phyloP scores from a whole-genome alignment of 495 filamentous ascomycete species.

The Choiromyces venosus region DNA sequence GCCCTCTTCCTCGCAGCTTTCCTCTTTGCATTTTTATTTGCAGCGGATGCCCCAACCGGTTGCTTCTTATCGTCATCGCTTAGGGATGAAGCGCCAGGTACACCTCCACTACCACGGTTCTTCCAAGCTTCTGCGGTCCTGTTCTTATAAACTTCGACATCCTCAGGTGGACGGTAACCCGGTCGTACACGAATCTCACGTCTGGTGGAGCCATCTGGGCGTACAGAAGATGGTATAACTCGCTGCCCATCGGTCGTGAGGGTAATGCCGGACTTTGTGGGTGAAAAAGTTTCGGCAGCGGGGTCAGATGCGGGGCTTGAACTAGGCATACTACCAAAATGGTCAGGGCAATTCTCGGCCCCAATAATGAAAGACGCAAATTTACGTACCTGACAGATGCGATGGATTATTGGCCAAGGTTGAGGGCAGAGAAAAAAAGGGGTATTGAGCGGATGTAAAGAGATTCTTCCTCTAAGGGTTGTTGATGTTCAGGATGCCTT shows the following conservation, averaged over 20 bases:
- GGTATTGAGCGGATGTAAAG: not conserved
- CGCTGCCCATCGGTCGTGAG: slow-evolving; percentile 70
- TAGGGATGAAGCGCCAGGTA: slow-evolving; percentile 68
- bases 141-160: slow-evolving; percentile 95
- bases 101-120: slow-evolving; percentile 66
- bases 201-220: slow-evolving; percentile 79
- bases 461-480: not conserved
- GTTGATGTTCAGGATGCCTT: not conserved
- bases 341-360: not conserved
- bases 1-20: slow-evolving; percentile 84
- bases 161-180: slow-evolving; percentile 90
- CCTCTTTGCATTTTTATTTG: slow-evolving; percentile 90
- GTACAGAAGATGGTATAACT: slow-evolving; percentile 77
- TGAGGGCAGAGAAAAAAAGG: not conserved
- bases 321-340: slow-evolving; percentile 11
- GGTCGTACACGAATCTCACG: slow-evolving; percentile 90
- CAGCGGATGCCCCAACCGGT: slow-evolving; percentile 41
- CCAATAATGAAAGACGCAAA: slow-evolving; percentile 15
- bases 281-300: slow-evolving; percentile 42
- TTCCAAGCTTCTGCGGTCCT: slow-evolving; percentile 80
- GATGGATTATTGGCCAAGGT: not conserved
- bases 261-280: slow-evolving; percentile 70
- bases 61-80: slow-evolving; percentile 50
- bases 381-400: not conserved
- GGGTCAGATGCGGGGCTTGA: slow-evolving; percentile 22